phyloP scores from a whole-genome alignment of 2,329 filamentous ascomycete genomes.

The Colletotrichum limetticola region DNA sequence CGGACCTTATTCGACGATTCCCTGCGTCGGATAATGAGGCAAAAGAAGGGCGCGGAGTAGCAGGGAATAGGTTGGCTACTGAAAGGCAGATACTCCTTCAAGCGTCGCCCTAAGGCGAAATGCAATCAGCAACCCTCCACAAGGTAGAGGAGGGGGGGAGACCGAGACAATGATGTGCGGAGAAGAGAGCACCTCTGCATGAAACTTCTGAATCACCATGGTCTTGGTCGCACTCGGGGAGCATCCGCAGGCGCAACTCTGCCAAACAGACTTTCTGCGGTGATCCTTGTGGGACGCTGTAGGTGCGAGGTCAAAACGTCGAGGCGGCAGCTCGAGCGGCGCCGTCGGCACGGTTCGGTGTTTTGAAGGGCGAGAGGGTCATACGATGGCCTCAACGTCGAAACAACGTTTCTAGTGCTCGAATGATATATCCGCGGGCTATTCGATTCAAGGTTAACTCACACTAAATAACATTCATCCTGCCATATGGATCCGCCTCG shows the following conservation, averaged over 20 bases:
- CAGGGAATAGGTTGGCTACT: background rate
- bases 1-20: background rate
- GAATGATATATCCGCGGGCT: background rate
- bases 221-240: slow-evolving; percentile 1
- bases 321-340: background rate
- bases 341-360: background rate
- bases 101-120: background rate
- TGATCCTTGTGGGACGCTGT: slow-evolving; percentile 11
- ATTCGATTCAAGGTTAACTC: background rate
- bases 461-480: background rate
- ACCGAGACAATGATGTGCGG: background rate
- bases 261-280: background rate
- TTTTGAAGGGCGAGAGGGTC: background rate
- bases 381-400: slow-evolving; percentile 4
- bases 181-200: slow-evolving; percentile 7
- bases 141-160: background rate
- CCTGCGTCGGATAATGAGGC: background rate
- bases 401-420: background rate
- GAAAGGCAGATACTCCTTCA: background rate
- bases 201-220: slow-evolving; percentile 14
- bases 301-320: background rate
- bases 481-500: background rate
- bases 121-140: background rate
- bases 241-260: background rate
- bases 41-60: background rate